Evolutionary conservation across 768 basidiomycete species (phyloP), one percentile per base, ranked within the genome.

Genomic region (Boletus reticuloceps): DNA sequence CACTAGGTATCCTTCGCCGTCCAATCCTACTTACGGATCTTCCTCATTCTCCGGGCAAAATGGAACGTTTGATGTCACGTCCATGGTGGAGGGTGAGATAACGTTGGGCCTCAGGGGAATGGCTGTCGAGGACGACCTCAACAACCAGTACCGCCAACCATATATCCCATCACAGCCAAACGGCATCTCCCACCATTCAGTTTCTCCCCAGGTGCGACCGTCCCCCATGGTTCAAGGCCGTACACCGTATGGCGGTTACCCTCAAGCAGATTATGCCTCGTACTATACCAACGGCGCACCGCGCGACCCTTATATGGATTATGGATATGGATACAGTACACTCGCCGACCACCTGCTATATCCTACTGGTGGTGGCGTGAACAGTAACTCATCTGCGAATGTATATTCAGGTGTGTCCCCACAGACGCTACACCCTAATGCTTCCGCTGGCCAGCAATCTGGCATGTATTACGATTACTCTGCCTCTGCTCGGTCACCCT

Each of bases 401-500:
- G 58, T 83, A 60, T 88, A 87, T 69, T 74, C 79, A 56, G 71
- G 73, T 61, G 68, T 77, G 58, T 67, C 73, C 31, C 72, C 75
- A 48, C 77, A 76, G 61, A 58, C 69, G 47, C 60, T 79, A 46
- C 79, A 80, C 56, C 72, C 76, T 52, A 75, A 76, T 68, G 63
- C 64, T 56, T 66, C 71, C 53, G 62, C 74, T 58, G 74, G 75
- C 46, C 77, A 78, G 59, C 83, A 84, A 59, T 72, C 81, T 34
- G 76, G 76, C 37, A 58, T 82, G 49, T 87, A 82, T 69, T 88
- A 82, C 50, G 84, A 86, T 61, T 88, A 82, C 61, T 66, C 76
- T 47, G 74, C 73, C 17, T 63, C 75, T 13, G 72, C 77, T 44
- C 77, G 79, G 42, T 75, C 79, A 5, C 73, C 79, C 12, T 81